A percentile compares a stretch with the other conserved stretches of the same genome.
Conservation (phyloP, 2,329 filamentous ascomycete species). For the Gaeumannomyces sp. region DNA sequence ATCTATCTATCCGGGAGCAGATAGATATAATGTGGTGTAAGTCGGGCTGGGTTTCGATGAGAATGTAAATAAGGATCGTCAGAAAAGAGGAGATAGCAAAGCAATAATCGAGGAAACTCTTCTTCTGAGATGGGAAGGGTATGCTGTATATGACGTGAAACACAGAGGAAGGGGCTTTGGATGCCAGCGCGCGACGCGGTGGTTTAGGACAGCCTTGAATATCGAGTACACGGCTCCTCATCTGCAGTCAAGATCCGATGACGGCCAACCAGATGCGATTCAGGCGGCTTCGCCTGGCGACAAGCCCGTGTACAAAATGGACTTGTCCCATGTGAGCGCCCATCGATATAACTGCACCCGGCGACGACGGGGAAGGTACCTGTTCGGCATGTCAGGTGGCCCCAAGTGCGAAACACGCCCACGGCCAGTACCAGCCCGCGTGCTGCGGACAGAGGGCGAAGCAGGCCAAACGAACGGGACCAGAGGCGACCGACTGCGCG, state of each 20-base stretch:
- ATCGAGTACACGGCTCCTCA: not conserved
- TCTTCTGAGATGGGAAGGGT: not conserved
- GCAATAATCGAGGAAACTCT: not conserved
- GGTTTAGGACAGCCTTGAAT: not conserved
- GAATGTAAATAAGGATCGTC: too few species aligned
- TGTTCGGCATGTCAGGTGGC: not conserved
- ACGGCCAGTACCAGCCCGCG: not conserved
- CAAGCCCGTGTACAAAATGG: not conserved
- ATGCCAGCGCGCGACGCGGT: not conserved
- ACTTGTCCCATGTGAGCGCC: not conserved
- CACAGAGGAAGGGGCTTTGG: not conserved
- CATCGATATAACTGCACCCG: not conserved
- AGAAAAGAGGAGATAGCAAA: too few species aligned
- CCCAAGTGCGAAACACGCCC: not conserved
- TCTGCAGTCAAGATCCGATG: not conserved
- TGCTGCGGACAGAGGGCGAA: not conserved
- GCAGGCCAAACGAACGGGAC: not conserved
- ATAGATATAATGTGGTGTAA: not conserved
- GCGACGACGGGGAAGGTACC: not conserved
- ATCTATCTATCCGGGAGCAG: too few species aligned
- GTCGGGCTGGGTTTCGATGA: not conserved
- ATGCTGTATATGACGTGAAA: not conserved
- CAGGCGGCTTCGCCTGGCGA: not conserved
- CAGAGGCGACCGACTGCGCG: not conserved
- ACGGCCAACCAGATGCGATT: not conserved